Percentiles rank a stretch among this genome's conserved stretches.
Conservation (phyloP, 2,329 filamentous ascomycete genomes). For the Sporothrix brasiliensis region DNA sequence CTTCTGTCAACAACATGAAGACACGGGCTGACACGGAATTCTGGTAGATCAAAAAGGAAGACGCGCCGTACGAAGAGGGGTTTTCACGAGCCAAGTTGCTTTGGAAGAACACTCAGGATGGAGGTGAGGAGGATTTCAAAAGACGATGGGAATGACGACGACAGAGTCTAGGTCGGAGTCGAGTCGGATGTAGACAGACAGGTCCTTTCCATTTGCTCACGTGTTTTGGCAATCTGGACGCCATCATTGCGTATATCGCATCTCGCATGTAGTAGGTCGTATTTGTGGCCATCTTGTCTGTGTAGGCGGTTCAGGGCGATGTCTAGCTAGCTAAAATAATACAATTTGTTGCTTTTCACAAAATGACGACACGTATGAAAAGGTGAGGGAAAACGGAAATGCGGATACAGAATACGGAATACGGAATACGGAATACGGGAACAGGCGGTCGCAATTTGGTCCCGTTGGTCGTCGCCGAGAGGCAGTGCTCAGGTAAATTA, state of each 20-base stretch:
- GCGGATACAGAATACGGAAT: slow-evolving; percentile 1
- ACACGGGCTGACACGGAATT: not conserved
- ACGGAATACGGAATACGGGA: not conserved
- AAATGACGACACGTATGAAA: not conserved
- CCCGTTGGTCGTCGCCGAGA: not conserved
- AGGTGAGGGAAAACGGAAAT: not conserved
- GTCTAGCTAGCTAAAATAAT: not conserved
- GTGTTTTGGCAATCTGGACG: not conserved
- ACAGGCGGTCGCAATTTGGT: not conserved
- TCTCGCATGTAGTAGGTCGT: not conserved
- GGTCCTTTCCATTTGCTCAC: not conserved
- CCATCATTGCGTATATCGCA: not conserved
- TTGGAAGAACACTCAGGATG: no score
- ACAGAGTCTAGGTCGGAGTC: not conserved
- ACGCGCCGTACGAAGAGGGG: no score
- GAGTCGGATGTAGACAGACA: not conserved
- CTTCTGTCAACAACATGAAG: not conserved
- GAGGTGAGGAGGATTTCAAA: no score
- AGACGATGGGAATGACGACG: no score
- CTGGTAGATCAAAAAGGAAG: not conserved
- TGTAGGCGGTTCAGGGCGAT: not conserved
- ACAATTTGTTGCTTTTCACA: not conserved
- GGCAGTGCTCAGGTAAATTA: not conserved
- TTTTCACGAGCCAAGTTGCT: no score
- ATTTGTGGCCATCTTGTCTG: not conserved